phyloP scores from a whole-genome alignment of 1,284 basidiomycete species.

The Ustilago vetiveriae region DNA sequence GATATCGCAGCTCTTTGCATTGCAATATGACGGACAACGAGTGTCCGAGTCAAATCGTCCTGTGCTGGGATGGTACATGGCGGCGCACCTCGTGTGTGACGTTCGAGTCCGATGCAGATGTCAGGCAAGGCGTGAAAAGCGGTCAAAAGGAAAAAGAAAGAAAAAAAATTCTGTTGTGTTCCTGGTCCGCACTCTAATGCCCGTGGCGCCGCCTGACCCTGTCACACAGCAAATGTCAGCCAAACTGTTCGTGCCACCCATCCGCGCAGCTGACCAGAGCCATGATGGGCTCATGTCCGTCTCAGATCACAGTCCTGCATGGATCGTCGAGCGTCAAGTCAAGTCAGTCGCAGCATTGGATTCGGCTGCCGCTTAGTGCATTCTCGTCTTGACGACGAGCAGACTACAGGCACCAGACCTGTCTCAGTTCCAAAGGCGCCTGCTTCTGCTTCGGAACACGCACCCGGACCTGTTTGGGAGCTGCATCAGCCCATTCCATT shows the following conservation, averaged over 20 bases:
- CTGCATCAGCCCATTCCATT: constrained; percentile 6
- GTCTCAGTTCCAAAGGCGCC: background rate
- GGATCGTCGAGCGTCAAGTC: too few species aligned
- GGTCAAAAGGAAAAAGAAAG: background rate
- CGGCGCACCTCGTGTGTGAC: background rate
- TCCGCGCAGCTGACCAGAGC: too few species aligned
- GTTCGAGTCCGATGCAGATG: constrained; percentile 7
- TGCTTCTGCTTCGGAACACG: constrained; percentile 10
- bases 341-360: too few species aligned
- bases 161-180: background rate
- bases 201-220: background rate
- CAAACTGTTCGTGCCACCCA: too few species aligned
- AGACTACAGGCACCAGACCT: background rate
- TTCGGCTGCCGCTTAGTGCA: constrained; percentile 8
- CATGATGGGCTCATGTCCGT: too few species aligned
- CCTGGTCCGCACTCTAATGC: background rate
- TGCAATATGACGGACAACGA: too few species aligned
- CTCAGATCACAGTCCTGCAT: too few species aligned
- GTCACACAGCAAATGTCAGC: background rate
- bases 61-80: too few species aligned
- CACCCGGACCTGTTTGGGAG: background rate
- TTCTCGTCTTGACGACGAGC: background rate
- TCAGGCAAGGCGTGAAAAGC: background rate
- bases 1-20: too few species aligned
- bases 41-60: too few species aligned